Evolutionary conservation across 768 basidiomycete species (phyloP), one percentile per base, ranked within the genome.

Genomic region (Imleria badia): DNA sequence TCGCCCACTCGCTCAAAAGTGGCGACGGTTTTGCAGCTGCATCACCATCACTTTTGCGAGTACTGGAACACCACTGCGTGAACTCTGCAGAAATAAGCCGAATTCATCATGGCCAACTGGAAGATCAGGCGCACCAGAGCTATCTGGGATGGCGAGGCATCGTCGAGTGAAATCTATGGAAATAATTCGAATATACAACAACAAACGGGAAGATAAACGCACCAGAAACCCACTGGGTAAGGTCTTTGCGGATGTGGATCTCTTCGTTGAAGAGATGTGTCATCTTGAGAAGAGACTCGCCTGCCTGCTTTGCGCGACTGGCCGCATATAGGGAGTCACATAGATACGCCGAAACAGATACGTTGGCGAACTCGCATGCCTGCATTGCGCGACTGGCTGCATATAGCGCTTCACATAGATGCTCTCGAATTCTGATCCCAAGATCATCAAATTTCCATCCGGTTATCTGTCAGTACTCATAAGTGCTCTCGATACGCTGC

Each of bases 361-460:
- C n/a, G n/a, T n/a, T n/a, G n/a, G n/a, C n/a, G n/a, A n/a, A n/a
- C n/a, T n/a, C n/a, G n/a, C n/a, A n/a, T n/a, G n/a, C n/a, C n/a
- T n/a, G n/a, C 14, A 45, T 45, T 14, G 9, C 12, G 20, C 36
- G 42, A 29, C 56, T 46, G 1, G 29, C 40, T 0, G 26, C 20
- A 42, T 54, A 60, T 1, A 53, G 19, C 1, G 50, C 41, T 20
- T 57, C 55, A 15, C 59, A 60, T 14, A 54, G 33, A n/a, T 41
- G 26, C 10, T 45, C 45, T 17, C 8, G 46, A 29, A 54, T 36
- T 3, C 13, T 38, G 14, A 51, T 38, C 1, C 4, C n/a, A 7
- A 58, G 23, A 36, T 30, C 6, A 11, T 58, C 52, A 39, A 58
- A 54, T 1, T 26, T 47, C 55, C 56, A 60, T 14, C 56, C 59